Percentiles rank a stretch among this genome's conserved stretches.
phyloP scores from a whole-genome alignment of 805 yeast genomes.

The Candida krabiensis region DNA sequence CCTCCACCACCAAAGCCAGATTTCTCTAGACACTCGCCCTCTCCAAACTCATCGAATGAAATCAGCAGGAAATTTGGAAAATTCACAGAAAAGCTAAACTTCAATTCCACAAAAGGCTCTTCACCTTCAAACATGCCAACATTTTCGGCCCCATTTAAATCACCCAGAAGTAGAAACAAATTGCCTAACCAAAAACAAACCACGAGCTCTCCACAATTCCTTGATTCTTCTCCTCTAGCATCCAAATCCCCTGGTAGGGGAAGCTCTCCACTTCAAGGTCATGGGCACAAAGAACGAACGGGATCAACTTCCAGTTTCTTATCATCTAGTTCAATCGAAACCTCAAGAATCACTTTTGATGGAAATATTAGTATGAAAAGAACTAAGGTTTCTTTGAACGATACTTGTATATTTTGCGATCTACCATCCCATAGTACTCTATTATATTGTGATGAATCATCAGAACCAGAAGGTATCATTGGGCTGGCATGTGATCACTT shows the following conservation, averaged over 20 bases:
- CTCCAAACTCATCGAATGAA: slow-evolving; percentile 12
- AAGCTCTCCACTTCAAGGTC: not conserved
- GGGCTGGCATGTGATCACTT: slow-evolving; percentile 55
- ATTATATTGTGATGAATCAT: slow-evolving; percentile 36
- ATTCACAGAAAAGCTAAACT: slow-evolving; percentile 23
- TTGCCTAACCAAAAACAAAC: slow-evolving; percentile 1
- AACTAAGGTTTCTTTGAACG: slow-evolving; percentile 1
- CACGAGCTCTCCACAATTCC: not conserved
- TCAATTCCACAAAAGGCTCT: slow-evolving; percentile 14
- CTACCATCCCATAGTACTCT: slow-evolving; percentile 46
- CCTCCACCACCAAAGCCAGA: slow-evolving; percentile 1
- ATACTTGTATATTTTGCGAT: slow-evolving; percentile 42
- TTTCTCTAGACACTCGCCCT: slow-evolving; percentile 2
- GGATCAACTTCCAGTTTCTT: not conserved
- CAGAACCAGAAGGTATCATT: slow-evolving; percentile 36
- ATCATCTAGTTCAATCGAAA: not conserved
- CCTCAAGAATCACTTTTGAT: not conserved
- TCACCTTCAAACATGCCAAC: slow-evolving; percentile 1
- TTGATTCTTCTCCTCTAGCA: slow-evolving; percentile 5
- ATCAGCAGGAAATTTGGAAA: slow-evolving; percentile 21
- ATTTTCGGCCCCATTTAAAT: not conserved
- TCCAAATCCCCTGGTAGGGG: not conserved
- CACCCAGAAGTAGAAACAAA: not conserved
- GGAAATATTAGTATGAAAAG: not conserved
- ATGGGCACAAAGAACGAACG: not conserved